Base-by-base conservation (phyloP, 768 basidiomycete genomes). In the Exidia glandulosa region DNA sequence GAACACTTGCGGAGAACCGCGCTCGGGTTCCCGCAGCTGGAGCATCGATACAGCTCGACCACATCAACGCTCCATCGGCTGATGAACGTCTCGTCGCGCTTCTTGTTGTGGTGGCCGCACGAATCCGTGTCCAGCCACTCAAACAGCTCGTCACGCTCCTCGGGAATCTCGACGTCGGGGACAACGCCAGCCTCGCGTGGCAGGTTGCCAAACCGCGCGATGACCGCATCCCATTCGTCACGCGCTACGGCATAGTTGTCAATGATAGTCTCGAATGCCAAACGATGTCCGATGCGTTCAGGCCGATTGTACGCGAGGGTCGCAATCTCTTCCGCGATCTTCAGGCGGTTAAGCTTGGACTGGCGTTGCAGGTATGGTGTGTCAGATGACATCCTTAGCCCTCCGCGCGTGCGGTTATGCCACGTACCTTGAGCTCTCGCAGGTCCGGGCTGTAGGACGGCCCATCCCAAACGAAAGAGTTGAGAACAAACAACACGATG, bases 21-120 rank as follows among this genome's bases (percentile, higher is more conserved):
- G 56, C 80, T 85, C 5, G 84, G 83, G 60, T 85, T 86, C 5
- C 78, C 75, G 62, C 85, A 86, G 76, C 79, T 82, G 29, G 83
- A 82, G 64, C 86, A 87, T 29, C 76, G 71, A 69, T 82, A 86
- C 45, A 87, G 69, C 36, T 69, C 75, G 7, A 83, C 78, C 23
- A 19, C 14, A 19, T 6, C n/a, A 13, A 6, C 14, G 23, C n/a
- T 34, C 32, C 33, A 57, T 12, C 56, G 36, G 25, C 36, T 34
- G 31, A 23, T 14, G 25, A 27, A 27, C 32, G 33, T 27, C 33
- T 33, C 56, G 9, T 19, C 36, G 56, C 34, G 56, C 1, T 72
- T 72, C 1, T 59, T 48, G n/a, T 65, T 31, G 2, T 67, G 70
- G 27, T 77, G 72, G 27, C 76, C 76, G 58, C 78, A 61, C 54